Evolutionary conservation across 1,284 basidiomycete genomes (phyloP).

Genomic region (Psilocybe mexicana): DNA sequence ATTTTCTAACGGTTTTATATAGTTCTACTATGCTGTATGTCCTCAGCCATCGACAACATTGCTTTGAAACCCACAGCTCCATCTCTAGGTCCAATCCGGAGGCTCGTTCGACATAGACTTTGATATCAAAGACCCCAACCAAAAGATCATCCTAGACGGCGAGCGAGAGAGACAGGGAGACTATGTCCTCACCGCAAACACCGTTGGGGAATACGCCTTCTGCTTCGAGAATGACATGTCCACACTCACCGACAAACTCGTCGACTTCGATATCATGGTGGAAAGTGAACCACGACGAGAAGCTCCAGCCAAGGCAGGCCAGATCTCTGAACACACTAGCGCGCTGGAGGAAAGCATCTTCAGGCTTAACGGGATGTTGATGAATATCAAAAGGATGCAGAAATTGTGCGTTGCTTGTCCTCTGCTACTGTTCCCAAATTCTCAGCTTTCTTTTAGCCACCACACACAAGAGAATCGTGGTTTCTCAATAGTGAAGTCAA

Average conservation of each 20-base stretch:
- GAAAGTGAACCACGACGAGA: conserved; percentile 91
- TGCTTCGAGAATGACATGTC: conserved; percentile 99
- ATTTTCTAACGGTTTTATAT: conserved; percentile 10
- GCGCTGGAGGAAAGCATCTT: conserved; percentile 93
- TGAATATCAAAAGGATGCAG: conserved; percentile 87
- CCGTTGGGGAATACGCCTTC: conserved; percentile 94
- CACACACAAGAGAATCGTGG: conserved; percentile 83
- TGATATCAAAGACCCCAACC: conserved; percentile 87
- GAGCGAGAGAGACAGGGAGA: conserved; percentile 91
- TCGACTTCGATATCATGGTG: conserved; percentile 98
- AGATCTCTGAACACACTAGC: conserved; percentile 88
- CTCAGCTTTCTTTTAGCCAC: conserved; percentile 49
- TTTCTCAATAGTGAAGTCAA: conserved; percentile 78
- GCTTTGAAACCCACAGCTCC: neutral
- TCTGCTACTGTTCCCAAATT: neutral
- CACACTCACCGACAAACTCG: conserved; percentile 84
- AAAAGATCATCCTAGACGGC: conserved; percentile 86
- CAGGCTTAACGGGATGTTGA: conserved; percentile 81
- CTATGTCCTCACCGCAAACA: conserved; percentile 95
- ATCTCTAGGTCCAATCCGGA: conserved; percentile 84
- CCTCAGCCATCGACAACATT: neutral
- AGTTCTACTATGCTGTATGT: conserved; percentile 49
- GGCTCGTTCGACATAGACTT: conserved; percentile 98
- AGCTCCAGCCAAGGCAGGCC: conserved; percentile 77
- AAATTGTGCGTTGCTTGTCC: conserved; percentile 69